Evolutionary conservation across 257 asterid species (phyloP), one percentile per base, ranked within the genome.

Genomic region (Striga asiatica): DNA sequence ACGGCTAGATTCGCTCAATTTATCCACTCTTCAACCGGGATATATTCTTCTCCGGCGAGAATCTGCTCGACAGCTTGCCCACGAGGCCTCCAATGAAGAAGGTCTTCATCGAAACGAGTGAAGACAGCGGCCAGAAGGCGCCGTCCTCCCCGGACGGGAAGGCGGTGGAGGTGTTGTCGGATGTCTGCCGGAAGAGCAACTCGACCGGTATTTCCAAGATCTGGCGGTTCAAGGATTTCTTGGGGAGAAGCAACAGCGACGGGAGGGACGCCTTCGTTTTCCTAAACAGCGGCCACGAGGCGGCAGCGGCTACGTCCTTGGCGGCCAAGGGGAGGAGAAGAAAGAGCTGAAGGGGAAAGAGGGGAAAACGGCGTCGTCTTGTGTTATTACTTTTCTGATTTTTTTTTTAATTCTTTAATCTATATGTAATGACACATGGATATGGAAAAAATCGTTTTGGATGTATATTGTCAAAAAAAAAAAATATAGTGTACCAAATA

Each of bases 211-310:
- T 75, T 58, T 81, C 81, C 6, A 81, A 75, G 72, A 65, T 78
- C 38, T 78, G 89, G 89, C 76, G 77, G 77, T 71, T 81, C 48
- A 72, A 65, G 41, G 83, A 84, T 1, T 65, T 78, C 34, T 66
- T 74, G 56, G 78, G 84, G 32, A 76, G 96, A 68, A 72, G 93
- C 43, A 82, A 81, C 61, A 92, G 97, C 54, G 97, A 92, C n/a
- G 98, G 98, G 3, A 75, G 93, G 50, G 97, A 92, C 60, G 83
- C 97, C 0, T 88, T 78, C 56, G 95, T 92, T 8, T 92, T 82
- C 65, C 56, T 92, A 32, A 82, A 92, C 71, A 56, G 73, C 53
- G 47, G 37, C 54, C 71, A 31, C 22, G 69, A 61, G 55, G 58
- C 10, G 43, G 46, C 42, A 24, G 2, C 41, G 41, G 51, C 43